Evolutionary conservation across 441 rosid genomes (phyloP), one percentile per base, ranked within the genome.

Genomic region (California macrophylla): DNA sequence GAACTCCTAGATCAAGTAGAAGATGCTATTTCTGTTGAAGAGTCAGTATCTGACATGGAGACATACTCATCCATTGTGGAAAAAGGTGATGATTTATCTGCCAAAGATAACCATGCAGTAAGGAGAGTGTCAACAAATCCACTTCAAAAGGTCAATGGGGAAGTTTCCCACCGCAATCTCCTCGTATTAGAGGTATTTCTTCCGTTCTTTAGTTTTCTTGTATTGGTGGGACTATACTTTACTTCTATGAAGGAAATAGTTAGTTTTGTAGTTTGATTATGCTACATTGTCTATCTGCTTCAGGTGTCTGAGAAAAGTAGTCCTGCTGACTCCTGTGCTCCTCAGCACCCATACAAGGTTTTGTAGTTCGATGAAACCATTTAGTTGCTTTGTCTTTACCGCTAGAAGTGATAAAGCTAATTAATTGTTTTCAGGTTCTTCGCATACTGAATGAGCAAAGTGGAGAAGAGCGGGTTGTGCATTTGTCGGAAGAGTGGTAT

Each of bases 1-100:
- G 96, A 92, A 71, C 85, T 95, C 67, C 81, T 95, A 72, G 95
- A 92, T 86, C 98, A 92, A 84, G 96, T 95, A 47, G 91, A 90
- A 86, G 96, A 90, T 83, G 99, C 83, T 78, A 87, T 92, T 71
- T 86, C 90, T 73, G 82, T 82, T 68, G 97, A 92, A 68, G 96
- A 82, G 52, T 77, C 82, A 75, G 76, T 75, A 62, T 74, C 81
- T 64, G 71, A 60, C 32, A 80, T 73, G 65, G 79, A 78, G 76
- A 72, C 74, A 66, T 64, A 67, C 78, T 72, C 82, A 72, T 77
- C 90, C 42, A 70, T 80, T 76, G 74, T 64, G 78, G 73, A 69
- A 68, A 63, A 65, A 76, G 76, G 71, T 69, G 74, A 77, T 72
- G 78, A 68, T 65, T 45, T 68, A 50, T 60, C 83, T 54, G 29